Percentiles rank a stretch among this genome's conserved stretches.
Conservation (phyloP, 139 green algal species). For the Deuterostichococcus epilithicus region DNA sequence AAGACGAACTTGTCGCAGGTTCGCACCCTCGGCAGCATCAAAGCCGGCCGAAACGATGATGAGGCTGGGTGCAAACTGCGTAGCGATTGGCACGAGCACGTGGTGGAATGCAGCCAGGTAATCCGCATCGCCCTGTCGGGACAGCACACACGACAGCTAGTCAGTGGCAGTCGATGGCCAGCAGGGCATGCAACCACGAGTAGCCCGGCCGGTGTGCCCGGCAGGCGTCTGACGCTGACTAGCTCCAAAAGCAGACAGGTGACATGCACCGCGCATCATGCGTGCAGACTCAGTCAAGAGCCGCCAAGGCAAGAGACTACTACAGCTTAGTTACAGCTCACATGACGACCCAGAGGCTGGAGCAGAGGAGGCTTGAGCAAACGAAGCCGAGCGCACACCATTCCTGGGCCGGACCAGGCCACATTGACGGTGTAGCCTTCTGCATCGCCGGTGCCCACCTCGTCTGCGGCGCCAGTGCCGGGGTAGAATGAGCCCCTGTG, state of each 20-base stretch:
- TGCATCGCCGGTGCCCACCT: constrained; percentile 50
- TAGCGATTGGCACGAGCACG: constrained; percentile 67
- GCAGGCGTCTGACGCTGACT: no score
- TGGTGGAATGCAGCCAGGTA: constrained; percentile 61
- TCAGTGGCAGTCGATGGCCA: no score
- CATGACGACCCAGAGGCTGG: no score
- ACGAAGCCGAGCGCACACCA: constrained; percentile 35
- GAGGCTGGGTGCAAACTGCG: constrained; percentile 61
- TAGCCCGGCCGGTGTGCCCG: no score
- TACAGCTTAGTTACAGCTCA: no score
- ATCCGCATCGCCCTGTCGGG: constrained; percentile 27
- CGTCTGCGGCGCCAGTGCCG: constrained; percentile 36
- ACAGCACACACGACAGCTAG: not conserved
- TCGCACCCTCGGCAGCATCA: constrained; percentile 32
- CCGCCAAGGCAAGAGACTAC: no score
- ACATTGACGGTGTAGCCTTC: constrained; percentile 68
- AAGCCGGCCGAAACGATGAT: constrained; percentile 57
- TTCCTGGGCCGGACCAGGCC: constrained; percentile 44
- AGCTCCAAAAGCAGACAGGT: no score
- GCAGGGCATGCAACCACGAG: no score
- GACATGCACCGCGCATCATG: no score
- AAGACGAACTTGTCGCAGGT: not conserved
- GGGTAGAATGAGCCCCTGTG: constrained; percentile 34
- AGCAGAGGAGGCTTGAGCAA: no score
- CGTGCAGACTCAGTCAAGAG: no score